Evolutionary conservation across 192 early-diverging fungal species (phyloP).

Genomic region (Chytriomyces hyalinus): DNA sequence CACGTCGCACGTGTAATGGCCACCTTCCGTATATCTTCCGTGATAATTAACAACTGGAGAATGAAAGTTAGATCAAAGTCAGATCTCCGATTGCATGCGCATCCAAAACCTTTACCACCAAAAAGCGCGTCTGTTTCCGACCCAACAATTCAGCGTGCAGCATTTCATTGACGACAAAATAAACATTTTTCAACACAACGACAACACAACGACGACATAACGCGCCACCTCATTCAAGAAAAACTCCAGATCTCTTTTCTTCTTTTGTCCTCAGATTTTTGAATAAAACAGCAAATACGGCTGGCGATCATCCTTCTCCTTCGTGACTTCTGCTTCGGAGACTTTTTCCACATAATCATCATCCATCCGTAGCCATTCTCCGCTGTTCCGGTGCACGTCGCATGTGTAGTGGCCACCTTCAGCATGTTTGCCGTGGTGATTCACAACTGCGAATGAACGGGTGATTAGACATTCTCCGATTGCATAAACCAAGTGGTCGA

Average conservation of each 20-base stretch:
- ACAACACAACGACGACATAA: too few species aligned
- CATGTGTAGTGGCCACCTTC: slow-evolving; percentile 97
- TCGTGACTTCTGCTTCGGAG: slow-evolving; percentile 62
- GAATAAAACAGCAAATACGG: slow-evolving; percentile 79
- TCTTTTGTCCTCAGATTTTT: slow-evolving; percentile 27
- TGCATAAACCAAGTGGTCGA: background rate
- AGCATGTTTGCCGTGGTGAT: slow-evolving; percentile 89
- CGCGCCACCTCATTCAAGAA: too few species aligned
- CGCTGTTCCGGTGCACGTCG: slow-evolving; percentile 75
- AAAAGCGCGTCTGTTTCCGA: too few species aligned
- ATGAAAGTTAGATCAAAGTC: too few species aligned
- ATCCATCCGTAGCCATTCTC: slow-evolving; percentile 89
- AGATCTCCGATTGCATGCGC: too few species aligned
- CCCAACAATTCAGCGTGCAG: too few species aligned
- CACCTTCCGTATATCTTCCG: slow-evolving; percentile 82
- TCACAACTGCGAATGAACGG: slow-evolving; percentile 85
- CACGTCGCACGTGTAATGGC: slow-evolving; percentile 98
- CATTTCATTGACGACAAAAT: too few species aligned
- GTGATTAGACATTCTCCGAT: too few species aligned
- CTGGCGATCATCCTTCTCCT: slow-evolving; percentile 62
- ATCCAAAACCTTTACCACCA: too few species aligned
- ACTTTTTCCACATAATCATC: slow-evolving; percentile 77
- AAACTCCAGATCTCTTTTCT: too few species aligned
- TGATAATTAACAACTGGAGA: slow-evolving; percentile 97
- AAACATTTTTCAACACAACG: too few species aligned